These are phyloP conservation scores for Populus trichocarpa DNA, from an alignment of 441 rosid species.

Conservation along the genomic window DNA sequence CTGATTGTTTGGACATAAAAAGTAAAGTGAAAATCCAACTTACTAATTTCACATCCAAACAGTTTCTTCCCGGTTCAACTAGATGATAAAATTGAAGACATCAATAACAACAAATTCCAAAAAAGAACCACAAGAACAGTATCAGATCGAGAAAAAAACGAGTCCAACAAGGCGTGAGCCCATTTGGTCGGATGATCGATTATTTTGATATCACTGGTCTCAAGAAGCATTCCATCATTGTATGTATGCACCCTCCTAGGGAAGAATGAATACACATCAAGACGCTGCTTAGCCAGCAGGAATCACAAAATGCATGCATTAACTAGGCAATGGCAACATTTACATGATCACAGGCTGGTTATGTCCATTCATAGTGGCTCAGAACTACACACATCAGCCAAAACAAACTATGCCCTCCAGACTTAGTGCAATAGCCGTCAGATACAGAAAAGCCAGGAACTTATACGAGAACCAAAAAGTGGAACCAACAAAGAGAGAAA, in stretches of 20 bases:
- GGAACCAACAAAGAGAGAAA: neutral
- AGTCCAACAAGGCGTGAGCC: slow-evolving; percentile 22
- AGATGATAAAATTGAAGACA: neutral
- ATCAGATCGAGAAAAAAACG: slow-evolving; percentile 42
- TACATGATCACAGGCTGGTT: neutral
- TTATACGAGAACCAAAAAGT: neutral
- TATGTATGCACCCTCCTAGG: slow-evolving; percentile 13
- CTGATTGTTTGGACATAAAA: neutral
- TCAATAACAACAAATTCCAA: neutral
- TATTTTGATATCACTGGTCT: slow-evolving; percentile 36
- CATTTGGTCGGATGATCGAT: slow-evolving; percentile 42
- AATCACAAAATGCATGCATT: neutral
- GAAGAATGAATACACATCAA: slow-evolving; percentile 23
- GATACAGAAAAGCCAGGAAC: neutral
- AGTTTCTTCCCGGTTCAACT: neutral
- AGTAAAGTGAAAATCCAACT: neutral
- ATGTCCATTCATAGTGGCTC: neutral
- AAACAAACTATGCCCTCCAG: neutral
- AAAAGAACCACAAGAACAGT: slow-evolving; percentile 3
- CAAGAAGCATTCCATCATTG: slow-evolving; percentile 44
- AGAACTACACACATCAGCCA: neutral
- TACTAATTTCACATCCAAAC: neutral
- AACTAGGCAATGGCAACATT: neutral
- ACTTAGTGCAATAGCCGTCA: no score
- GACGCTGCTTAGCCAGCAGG: slow-evolving; percentile 40